Percentiles rank a stretch among this genome's conserved stretches.
These are phyloP conservation scores for Malbranchea zuffiana DNA, from an alignment of 2,329 filamentous ascomycete genomes.

Conservation along the genomic window DNA sequence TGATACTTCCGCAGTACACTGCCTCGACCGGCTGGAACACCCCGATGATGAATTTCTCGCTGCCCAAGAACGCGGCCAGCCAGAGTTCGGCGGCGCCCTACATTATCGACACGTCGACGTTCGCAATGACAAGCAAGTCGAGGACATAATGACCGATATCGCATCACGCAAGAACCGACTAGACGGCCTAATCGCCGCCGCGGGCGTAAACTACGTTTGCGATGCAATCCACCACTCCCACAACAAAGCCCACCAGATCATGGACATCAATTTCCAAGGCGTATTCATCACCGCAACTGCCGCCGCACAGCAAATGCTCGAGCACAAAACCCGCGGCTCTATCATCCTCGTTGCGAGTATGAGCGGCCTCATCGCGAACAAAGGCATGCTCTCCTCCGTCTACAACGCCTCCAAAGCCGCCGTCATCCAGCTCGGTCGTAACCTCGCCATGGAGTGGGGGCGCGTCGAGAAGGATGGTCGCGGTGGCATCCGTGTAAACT, in stretches of 20 bases:
- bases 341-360: conserved; percentile 43
- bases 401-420: conserved; percentile 48
- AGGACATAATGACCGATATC: conserved; percentile 15
- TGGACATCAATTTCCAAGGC: conserved; percentile 42
- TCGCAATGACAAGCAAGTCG: conserved; percentile 29
- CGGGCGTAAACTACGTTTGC: conserved; percentile 34
- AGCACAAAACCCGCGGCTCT: conserved; percentile 24
- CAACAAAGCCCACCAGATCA: conserved; percentile 33
- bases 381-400: conserved; percentile 32
- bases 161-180: conserved; percentile 19
- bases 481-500: conserved; percentile 44
- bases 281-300: conserved; percentile 40
- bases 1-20: conserved; percentile 31
- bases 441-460: conserved; percentile 45
- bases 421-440: conserved; percentile 42
- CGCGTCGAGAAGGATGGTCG: conserved; percentile 25
- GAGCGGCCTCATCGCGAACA: conserved; percentile 41
- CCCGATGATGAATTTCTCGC: conserved; percentile 35
- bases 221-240: conserved; percentile 33
- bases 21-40: conserved; percentile 35
- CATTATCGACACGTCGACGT: conserved; percentile 41
- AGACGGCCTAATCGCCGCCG: conserved; percentile 35
- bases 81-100: conserved; percentile 31
- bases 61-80: conserved; percentile 25
- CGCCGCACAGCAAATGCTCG: conserved; percentile 27